Percentiles rank a stretch among this genome's conserved stretches.
Conservation (phyloP, 345 rosid genomes). For the Microcos paniculata region DNA sequence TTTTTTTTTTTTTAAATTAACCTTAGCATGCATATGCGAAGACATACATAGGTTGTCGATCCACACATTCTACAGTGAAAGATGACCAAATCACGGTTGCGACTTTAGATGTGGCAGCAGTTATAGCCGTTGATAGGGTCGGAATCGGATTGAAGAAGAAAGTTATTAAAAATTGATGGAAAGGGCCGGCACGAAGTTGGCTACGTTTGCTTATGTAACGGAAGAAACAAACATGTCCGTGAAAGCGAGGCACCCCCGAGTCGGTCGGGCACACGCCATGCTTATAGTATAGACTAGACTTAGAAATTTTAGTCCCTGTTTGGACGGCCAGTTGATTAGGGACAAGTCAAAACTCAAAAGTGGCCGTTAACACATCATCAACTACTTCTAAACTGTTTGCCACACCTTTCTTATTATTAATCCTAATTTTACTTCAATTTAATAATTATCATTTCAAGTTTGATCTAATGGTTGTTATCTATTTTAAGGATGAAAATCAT, state of each 20-base stretch:
- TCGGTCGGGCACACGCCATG: neutral
- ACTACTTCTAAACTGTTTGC: neutral
- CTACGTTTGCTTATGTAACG: conserved; percentile 1
- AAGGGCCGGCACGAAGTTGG: conserved; percentile 28
- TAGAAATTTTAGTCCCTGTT: conserved; percentile 8
- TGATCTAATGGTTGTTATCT: no score
- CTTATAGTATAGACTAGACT: neutral
- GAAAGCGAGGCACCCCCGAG: conserved; percentile 23
- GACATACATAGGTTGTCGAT: neutral
- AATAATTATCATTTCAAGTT: no score
- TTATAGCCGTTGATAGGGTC: neutral
- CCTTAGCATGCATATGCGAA: neutral
- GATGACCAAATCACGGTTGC: neutral
- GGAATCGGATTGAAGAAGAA: no score
- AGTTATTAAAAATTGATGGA: neutral
- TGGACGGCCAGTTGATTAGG: conserved; percentile 26
- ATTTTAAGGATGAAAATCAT: no score
- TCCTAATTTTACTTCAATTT: no score
- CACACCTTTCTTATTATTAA: neutral
- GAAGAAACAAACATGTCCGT: conserved; percentile 21
- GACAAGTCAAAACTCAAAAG: conserved; percentile 13
- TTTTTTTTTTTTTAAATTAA: neutral
- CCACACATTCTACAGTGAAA: neutral
- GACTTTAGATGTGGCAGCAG: conserved; percentile 23
- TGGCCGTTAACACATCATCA: neutral